A percentile compares a stretch with the other conserved stretches of the same genome.
Evolutionary conservation across 805 yeast genomes (phyloP).

Genomic region (Danielozyma ontarioensis): DNA sequence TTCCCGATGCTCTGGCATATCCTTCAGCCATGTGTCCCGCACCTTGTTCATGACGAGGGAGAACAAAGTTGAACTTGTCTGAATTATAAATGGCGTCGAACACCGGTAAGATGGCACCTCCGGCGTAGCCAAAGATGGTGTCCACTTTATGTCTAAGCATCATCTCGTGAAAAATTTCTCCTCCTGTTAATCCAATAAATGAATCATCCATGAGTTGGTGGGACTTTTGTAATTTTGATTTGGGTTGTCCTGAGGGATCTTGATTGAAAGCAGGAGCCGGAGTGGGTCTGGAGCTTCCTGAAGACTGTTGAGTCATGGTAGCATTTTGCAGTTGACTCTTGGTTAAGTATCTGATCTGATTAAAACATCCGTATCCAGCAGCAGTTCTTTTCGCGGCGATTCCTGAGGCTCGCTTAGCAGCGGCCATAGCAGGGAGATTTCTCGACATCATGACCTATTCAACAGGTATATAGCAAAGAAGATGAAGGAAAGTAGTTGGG

Average conservation of each 20-base stretch:
- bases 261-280: conserved; percentile 52
- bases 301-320: conserved; percentile 20
- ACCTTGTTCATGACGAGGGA: conserved; percentile 98
- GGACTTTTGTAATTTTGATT: conserved; percentile 6
- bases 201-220: conserved; percentile 63
- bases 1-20: conserved; percentile 91
- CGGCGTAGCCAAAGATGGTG: conserved; percentile 95
- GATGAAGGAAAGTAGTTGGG: not conserved
- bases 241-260: conserved; percentile 12
- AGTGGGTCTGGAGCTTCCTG: conserved; percentile 25
- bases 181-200: conserved; percentile 94
- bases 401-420: not conserved
- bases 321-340: conserved; percentile 27
- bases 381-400: conserved; percentile 3
- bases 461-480: not conserved
- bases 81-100: conserved; percentile 96
- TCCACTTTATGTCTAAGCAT: conserved; percentile 95
- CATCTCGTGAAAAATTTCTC: conserved; percentile 98
- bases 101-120: conserved; percentile 98
- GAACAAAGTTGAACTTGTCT: conserved; percentile 78
- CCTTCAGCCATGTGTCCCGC: conserved; percentile 99
- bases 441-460: not conserved
- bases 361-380: conserved; percentile 10
- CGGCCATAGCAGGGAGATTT: not conserved
- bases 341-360: conserved; percentile 24